These are phyloP conservation scores for Kurtzmaniella quercitrusa DNA, from an alignment of 1,139 yeast species.

Conservation along the genomic window DNA sequence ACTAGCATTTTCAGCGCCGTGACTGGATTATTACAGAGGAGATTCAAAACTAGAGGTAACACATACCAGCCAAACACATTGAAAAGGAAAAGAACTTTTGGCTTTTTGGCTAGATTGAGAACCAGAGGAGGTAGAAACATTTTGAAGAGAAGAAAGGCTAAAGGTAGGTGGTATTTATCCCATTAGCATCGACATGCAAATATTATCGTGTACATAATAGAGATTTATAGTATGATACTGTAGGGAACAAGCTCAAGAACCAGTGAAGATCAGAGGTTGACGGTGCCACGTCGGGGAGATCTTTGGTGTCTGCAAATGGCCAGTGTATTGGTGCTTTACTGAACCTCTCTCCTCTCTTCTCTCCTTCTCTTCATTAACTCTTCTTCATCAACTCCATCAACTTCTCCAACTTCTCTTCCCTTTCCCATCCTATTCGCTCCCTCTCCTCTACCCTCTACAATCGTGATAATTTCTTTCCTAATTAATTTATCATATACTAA, in stretches of 20 bases:
- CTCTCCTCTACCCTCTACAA: background rate
- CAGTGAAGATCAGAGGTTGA: too few relatives aligned
- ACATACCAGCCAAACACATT: constrained; percentile 92
- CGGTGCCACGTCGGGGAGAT: too few relatives aligned
- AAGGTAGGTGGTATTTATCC: constrained; percentile 92
- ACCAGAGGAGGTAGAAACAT: constrained; percentile 77
- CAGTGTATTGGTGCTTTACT: too few relatives aligned
- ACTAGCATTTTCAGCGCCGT: constrained; percentile 6
- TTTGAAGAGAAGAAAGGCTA: constrained; percentile 71
- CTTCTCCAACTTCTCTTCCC: too few relatives aligned
- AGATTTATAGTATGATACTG: background rate
- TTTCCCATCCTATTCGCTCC: too few relatives aligned
- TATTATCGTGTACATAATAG: background rate
- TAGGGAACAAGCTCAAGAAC: too few relatives aligned
- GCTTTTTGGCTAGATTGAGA: constrained; percentile 85
- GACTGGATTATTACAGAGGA: constrained; percentile 45
- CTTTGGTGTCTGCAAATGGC: too few relatives aligned
- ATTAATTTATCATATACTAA: background rate
- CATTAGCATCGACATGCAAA: constrained; percentile 42
- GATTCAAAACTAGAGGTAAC: constrained; percentile 90
- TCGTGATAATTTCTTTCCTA: background rate
- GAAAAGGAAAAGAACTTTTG: constrained; percentile 85
- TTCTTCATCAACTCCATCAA: too few relatives aligned
- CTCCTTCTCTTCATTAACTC: too few relatives aligned
- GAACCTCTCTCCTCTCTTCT: too few relatives aligned